These are phyloP conservation scores for Anisogramma anomala DNA, from an alignment of 2,329 filamentous ascomycete species.

Conservation along the genomic window DNA sequence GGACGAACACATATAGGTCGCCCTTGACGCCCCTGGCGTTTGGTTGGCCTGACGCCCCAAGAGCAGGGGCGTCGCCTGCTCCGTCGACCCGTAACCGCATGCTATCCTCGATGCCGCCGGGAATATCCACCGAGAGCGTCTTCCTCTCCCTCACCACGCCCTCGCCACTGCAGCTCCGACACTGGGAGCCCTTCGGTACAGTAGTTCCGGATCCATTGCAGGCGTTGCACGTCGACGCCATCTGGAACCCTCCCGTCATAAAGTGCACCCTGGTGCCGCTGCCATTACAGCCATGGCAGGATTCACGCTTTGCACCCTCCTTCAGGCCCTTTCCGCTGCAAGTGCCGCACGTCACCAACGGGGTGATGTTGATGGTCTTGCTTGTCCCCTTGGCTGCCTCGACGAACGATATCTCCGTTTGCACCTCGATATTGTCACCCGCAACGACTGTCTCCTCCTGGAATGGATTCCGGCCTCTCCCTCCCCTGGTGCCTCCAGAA, in stretches of 20 bases:
- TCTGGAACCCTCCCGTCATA: slow-evolving; percentile 89
- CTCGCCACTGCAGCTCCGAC: slow-evolving; percentile 65
- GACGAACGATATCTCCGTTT: slow-evolving; percentile 87
- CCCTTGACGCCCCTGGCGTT: slow-evolving; percentile 59
- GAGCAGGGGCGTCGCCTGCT: slow-evolving; percentile 77
- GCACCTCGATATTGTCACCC: slow-evolving; percentile 94
- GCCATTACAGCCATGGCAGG: slow-evolving; percentile 73
- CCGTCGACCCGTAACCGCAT: slow-evolving; percentile 80
- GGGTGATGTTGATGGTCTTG: slow-evolving; percentile 80
- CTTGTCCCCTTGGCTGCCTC: slow-evolving; percentile 85
- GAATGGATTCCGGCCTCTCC: slow-evolving; percentile 52
- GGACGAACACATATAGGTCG: slow-evolving; percentile 83
- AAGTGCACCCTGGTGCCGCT: slow-evolving; percentile 79
- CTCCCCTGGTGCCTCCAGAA: slow-evolving; percentile 38
- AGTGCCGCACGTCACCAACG: slow-evolving; percentile 67
- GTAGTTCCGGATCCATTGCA: slow-evolving; percentile 70
- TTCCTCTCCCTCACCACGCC: slow-evolving; percentile 76
- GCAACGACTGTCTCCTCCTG: slow-evolving; percentile 62
- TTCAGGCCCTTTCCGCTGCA: slow-evolving; percentile 81
- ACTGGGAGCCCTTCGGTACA: slow-evolving; percentile 71
- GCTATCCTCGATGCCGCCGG: slow-evolving; percentile 88
- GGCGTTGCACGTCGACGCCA: slow-evolving; percentile 75
- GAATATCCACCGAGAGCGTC: slow-evolving; percentile 81
- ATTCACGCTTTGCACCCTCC: slow-evolving; percentile 57
- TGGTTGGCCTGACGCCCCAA: slow-evolving; percentile 54